Evolutionary conservation across 441 rosid genomes (phyloP).

Genomic region (Biscutella auriculata): DNA sequence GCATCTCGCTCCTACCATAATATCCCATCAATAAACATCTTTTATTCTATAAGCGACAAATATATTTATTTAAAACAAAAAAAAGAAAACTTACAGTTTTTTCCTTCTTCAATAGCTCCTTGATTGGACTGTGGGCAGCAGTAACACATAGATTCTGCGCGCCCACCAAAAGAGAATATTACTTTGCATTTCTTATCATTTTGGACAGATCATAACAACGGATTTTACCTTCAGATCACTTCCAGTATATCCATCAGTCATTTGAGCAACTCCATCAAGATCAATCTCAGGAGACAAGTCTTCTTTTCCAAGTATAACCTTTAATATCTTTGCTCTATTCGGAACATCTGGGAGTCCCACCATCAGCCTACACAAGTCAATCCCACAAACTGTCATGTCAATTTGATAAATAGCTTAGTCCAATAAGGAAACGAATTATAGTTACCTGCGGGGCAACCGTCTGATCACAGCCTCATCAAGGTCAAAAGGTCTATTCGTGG

Average conservation of each 20-base stretch:
- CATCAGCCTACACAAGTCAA: conserved; percentile 93
- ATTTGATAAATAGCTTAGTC: not conserved
- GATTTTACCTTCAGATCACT: conserved; percentile 84
- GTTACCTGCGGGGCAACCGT: conserved; percentile 97
- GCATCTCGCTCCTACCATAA: conserved; percentile 42
- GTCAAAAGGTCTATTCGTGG: conserved; percentile 96
- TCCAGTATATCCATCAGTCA: conserved; percentile 98
- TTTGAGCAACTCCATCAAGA: conserved; percentile 70
- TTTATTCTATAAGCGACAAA: not conserved
- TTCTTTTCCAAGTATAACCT: conserved; percentile 80
- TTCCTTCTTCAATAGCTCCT: conserved; percentile 90
- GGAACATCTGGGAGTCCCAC: conserved; percentile 85
- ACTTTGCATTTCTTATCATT: too few relatives aligned
- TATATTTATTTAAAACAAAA: too few relatives aligned
- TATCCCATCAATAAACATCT: not conserved
- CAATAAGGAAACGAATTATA: too few relatives aligned
- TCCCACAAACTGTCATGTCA: too few relatives aligned
- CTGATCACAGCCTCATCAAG: conserved; percentile 98
- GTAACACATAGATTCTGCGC: conserved; percentile 91
- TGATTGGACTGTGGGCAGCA: conserved; percentile 93
- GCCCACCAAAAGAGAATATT: not conserved
- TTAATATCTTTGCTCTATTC: conserved; percentile 69
- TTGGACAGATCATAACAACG: too few relatives aligned
- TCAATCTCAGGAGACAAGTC: conserved; percentile 64
- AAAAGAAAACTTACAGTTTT: conserved; percentile 36